Percentiles rank a stretch among this genome's conserved stretches.
Evolutionary conservation across 495 filamentous ascomycete species (phyloP).

Genomic region (Astrothelium subdiscretum): DNA sequence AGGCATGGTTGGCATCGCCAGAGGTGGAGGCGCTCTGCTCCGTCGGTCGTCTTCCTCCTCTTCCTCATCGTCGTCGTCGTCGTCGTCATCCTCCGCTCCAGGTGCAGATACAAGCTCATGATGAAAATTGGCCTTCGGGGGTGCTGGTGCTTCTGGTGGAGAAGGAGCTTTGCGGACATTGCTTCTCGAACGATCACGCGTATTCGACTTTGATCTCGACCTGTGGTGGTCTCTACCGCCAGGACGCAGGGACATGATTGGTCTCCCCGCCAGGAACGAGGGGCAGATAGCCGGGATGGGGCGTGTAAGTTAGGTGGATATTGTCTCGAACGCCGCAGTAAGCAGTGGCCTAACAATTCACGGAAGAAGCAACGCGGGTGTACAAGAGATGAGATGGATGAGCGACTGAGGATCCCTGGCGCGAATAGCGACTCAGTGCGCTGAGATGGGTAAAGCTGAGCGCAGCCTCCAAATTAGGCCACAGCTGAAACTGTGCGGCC

Average conservation of each 20-base stretch:
- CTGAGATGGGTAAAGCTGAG: background rate
- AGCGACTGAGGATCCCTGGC: background rate
- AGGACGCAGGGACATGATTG: slow-evolving; percentile 5
- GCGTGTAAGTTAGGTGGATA: background rate
- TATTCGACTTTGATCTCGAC: slow-evolving; percentile 19
- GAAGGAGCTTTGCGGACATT: slow-evolving; percentile 17
- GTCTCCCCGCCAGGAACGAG: background rate
- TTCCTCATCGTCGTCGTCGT: background rate
- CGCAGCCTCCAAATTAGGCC: background rate
- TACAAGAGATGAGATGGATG: background rate
- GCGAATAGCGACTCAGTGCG: background rate
- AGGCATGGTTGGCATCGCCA: background rate
- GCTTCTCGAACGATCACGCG: slow-evolving; percentile 16
- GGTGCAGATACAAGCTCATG: slow-evolving; percentile 6
- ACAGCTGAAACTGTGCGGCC: background rate
- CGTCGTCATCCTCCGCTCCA: slow-evolving; percentile 4
- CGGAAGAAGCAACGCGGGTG: background rate
- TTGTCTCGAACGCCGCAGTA: background rate
- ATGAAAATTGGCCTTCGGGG: slow-evolving; percentile 1
- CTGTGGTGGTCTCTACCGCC: slow-evolving; percentile 8
- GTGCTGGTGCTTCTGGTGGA: slow-evolving; percentile 8
- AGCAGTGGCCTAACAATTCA: background rate
- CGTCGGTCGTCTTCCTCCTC: background rate
- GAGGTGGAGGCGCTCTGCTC: background rate
- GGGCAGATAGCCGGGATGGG: background rate